Base-by-base conservation (phyloP, 1,284 basidiomycete genomes). In the Tylopilus sp. region DNA sequence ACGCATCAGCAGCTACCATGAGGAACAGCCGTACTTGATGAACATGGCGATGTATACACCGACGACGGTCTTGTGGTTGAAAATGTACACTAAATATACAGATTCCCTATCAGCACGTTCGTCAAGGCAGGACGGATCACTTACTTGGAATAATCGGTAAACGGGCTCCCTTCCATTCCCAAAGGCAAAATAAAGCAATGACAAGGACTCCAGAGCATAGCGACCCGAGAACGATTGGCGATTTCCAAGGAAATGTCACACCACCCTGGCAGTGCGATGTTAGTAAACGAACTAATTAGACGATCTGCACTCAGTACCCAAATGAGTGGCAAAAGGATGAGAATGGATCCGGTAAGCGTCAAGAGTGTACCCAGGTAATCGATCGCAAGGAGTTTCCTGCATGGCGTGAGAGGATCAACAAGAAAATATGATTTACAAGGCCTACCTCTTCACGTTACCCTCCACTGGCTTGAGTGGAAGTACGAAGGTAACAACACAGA, bases 31-130 rank as follows among this genome's bases (percentile, higher is more conserved):
- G 52, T 61, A 75, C 86, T 84, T 76, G 59, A 80, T 70, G 58
- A 87, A 83, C 69, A 86, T 87, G 6, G 80, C 72, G 44, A 82
- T 74, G 55, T 86, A 84, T 2, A 85, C 80, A 0, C 84, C 84
- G 0, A 75, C 71, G 1, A 90, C 85, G 0, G 86, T 90, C n/a
- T 67, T 55, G 49, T 83, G 74, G 50, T 75, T 79, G 73, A 90
- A 90, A 35, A 92, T 87, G 59, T 81, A 77, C 75, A 86, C 81
- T 83, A 41, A 33, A 10, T 21, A 35, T 8, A 15, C 6, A 1
- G 39, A 26, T 34, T 18, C 18, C 25, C 11, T n/a, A 26, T 57
- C 23, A 53, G 41, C 28, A 13, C 34, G n/a, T 16, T 31, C 26
- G 2, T 10, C 12, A 4, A 29, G 11, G 8, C 30, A 25, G 39